phyloP scores from a whole-genome alignment of 1,139 yeast species.

The Nakaseomyces uthaithaninus region DNA sequence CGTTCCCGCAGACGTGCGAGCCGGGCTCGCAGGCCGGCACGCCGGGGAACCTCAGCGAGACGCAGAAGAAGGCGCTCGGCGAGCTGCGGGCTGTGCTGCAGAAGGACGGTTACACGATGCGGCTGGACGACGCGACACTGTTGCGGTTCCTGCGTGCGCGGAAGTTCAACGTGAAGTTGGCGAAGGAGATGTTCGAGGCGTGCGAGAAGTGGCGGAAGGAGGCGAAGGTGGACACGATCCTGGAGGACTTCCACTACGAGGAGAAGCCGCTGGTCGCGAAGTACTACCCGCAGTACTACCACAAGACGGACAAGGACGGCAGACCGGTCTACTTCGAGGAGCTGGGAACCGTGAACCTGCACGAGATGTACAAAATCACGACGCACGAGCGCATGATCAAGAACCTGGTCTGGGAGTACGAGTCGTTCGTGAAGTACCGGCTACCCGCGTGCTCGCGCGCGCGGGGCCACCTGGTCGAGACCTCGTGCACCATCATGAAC shows the following conservation, averaged over 20 bases:
- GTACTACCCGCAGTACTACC: constrained; percentile 91
- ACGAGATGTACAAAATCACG: constrained; percentile 85
- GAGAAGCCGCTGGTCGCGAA: constrained; percentile 84
- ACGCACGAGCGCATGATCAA: constrained; percentile 90
- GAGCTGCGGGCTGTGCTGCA: constrained; percentile 49
- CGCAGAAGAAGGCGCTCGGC: constrained; percentile 52
- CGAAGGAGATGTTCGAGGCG: constrained; percentile 69
- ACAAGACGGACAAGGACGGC: constrained; percentile 91
- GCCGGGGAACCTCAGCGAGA: constrained; percentile 67
- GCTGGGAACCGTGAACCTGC: constrained; percentile 76
- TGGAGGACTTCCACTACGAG: constrained; percentile 73
- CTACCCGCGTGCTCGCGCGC: constrained; percentile 88
- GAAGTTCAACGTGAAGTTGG: constrained; percentile 71
- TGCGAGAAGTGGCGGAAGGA: constrained; percentile 89
- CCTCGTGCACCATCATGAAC: constrained; percentile 90
- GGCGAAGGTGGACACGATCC: constrained; percentile 75
- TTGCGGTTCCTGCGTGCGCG: constrained; percentile 88
- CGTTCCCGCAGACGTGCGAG: constrained; percentile 64
- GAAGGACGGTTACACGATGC: constrained; percentile 55
- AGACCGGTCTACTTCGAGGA: constrained; percentile 92
- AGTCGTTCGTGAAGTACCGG: constrained; percentile 70
- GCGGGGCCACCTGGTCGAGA: constrained; percentile 69
- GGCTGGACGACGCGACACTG: constrained; percentile 78
- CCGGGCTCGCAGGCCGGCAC: constrained; percentile 58
- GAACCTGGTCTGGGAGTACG: constrained; percentile 94